A percentile compares a stretch with the other conserved stretches of the same genome.
phyloP scores from a whole-genome alignment of 768 basidiomycete genomes.

The Clathrus columnatus region DNA sequence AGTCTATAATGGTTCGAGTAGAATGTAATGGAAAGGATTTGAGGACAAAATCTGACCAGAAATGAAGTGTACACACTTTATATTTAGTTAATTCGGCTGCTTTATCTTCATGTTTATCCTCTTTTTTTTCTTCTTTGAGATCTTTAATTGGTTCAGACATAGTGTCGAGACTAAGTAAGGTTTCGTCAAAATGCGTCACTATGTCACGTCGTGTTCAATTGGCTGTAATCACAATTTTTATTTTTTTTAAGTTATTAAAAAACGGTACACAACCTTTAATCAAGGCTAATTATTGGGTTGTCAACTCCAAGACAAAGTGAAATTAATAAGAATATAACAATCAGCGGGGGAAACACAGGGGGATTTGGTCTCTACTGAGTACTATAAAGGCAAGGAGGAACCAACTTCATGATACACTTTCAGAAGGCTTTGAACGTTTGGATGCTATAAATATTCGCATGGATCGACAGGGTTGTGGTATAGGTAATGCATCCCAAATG shows the following conservation, averaged over 20 bases:
- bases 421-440: not conserved
- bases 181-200: not conserved
- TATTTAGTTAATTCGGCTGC: constrained; percentile 75
- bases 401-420: not conserved
- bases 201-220: not conserved
- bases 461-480: constrained; percentile 33
- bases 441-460: constrained; percentile 17
- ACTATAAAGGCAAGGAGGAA: not conserved
- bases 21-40: not conserved
- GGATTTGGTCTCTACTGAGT: too few relatives aligned
- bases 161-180: not conserved
- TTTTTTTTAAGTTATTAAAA: too few relatives aligned
- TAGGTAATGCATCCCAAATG: constrained; percentile 9
- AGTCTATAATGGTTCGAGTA: constrained; percentile 35
- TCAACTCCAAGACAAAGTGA: not conserved
- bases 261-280: too few relatives aligned
- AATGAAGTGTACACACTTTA: constrained; percentile 43
- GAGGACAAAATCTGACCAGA: not conserved
- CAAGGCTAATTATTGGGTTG: too few relatives aligned
- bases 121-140: constrained; percentile 28
- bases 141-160: constrained; percentile 48
- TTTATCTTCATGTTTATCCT: constrained; percentile 35
- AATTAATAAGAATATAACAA: not conserved
- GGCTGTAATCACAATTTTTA: too few relatives aligned
- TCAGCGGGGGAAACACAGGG: too few relatives aligned